Evolutionary conservation across 805 yeast genomes (phyloP).

Genomic region (Yarrowia osloensis): DNA sequence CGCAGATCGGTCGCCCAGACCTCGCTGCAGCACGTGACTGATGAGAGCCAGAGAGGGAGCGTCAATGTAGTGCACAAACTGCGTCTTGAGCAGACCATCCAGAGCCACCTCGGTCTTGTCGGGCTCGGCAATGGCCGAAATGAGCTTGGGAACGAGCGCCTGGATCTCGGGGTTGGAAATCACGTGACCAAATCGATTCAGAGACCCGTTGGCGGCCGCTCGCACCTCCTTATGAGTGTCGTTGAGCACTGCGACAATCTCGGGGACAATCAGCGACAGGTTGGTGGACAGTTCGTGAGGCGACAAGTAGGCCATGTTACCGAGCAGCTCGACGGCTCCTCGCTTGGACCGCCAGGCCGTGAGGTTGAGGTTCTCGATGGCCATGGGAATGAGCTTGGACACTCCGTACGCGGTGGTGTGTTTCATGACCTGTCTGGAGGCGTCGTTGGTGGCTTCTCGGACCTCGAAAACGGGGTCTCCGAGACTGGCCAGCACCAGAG

Average conservation of each 20-base stretch:
- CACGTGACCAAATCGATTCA: slow-evolving; percentile 93
- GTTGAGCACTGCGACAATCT: slow-evolving; percentile 89
- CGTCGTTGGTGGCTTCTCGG: slow-evolving; percentile 82
- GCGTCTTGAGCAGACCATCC: slow-evolving; percentile 82
- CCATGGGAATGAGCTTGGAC: slow-evolving; percentile 85
- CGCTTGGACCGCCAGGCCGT: slow-evolving; percentile 95
- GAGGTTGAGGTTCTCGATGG: slow-evolving; percentile 81
- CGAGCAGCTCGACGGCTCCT: slow-evolving; percentile 93
- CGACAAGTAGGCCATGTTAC: slow-evolving; percentile 96
- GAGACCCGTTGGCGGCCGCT: slow-evolving; percentile 86
- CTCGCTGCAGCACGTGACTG: slow-evolving; percentile 92
- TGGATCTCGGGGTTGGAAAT: slow-evolving; percentile 97
- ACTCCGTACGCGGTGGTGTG: slow-evolving; percentile 91
- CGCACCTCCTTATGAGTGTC: slow-evolving; percentile 97
- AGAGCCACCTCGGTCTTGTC: slow-evolving; percentile 87
- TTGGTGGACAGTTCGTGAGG: slow-evolving; percentile 92
- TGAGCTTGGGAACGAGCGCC: slow-evolving; percentile 78
- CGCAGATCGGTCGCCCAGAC: slow-evolving; percentile 94
- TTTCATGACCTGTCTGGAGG: slow-evolving; percentile 86
- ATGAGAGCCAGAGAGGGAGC: slow-evolving; percentile 96
- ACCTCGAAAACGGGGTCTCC: slow-evolving; percentile 89
- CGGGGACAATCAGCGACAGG: slow-evolving; percentile 88
- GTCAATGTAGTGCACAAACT: slow-evolving; percentile 95
- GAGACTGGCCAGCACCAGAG: slow-evolving; percentile 72
- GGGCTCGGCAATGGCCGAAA: slow-evolving; percentile 95